Base-by-base conservation (phyloP, 2,329 filamentous ascomycete species). In the Penicillium capsulatum region DNA sequence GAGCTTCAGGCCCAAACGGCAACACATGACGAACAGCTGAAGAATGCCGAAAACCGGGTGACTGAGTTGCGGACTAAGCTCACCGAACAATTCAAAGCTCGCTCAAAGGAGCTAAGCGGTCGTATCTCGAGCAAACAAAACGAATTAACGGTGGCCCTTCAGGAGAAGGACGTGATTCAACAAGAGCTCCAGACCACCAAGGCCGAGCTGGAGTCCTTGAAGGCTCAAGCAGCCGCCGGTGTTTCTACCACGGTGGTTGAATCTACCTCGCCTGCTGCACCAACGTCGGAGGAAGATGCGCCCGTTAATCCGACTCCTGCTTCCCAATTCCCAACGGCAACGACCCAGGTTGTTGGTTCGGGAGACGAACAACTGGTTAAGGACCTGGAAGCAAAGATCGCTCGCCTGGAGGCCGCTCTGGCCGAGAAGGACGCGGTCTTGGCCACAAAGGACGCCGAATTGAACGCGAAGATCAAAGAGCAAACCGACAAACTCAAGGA, bases 121-220 rank as follows among this genome's bases (percentile, higher is more conserved):
- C 75, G 83, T 37, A 81, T 80, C 44, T 72, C 70, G 22, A 71
- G 74, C 30, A 73, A 73, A 48, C 69, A 75, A 38, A 50, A 55
- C 7, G 70, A 77, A 34, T 58, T 75, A 6, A 69, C 74, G 38
- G 55, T 63, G 4, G 64, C 67, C 11, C 53, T 70, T 5, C 71
- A 79, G 7, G 81, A 92, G 59, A 89, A 86, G 62, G 73, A 80
- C 13, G 71, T 72, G 2, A 71, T 86, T n/a, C 79, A 87, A 48
- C 69, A 78, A 41, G 81, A 89, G 54, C 69, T 94, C 9, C 73
- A 81, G 36, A 67, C 71, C 7, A 76, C 76, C 1, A 75, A 80
- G 39, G 69, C 75, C 4, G 80, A 88, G 53, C 73, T 84, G 29
- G 57, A 58, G 19, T 41, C 48, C 3, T 41, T 67, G 24, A 69